A percentile compares a stretch with the other conserved stretches of the same genome.
Conservation (phyloP, 2,329 filamentous ascomycete species). For the Diaporthe helianthi region DNA sequence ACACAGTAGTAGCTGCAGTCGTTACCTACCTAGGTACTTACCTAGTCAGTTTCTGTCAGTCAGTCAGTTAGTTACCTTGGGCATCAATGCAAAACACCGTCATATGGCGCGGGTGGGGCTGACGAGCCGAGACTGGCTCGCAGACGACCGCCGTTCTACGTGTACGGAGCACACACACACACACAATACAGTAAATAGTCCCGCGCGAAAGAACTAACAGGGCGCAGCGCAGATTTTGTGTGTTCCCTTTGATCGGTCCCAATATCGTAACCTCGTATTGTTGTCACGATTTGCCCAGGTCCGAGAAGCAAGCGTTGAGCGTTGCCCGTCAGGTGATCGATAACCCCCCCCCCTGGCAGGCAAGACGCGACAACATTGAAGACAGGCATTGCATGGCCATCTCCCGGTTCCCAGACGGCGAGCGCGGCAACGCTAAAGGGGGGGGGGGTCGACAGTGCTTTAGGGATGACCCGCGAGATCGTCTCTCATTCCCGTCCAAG, state of each 20-base stretch:
- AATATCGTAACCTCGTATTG: not conserved
- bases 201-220: not conserved
- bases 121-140: slow-evolving; percentile 30
- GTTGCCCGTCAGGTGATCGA: slow-evolving; percentile 11
- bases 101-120: slow-evolving; percentile 31
- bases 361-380: too few relatives aligned
- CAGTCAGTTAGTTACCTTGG: slow-evolving; percentile 24
- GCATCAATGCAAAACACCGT: slow-evolving; percentile 33
- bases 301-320: slow-evolving; percentile 8
- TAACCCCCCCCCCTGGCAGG: not conserved
- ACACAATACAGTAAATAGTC: slow-evolving; percentile 5
- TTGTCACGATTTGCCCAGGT: not conserved
- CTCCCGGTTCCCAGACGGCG: slow-evolving; percentile 15
- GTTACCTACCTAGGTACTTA: too few relatives aligned
- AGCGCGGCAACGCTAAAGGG: slow-evolving; percentile 33
- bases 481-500: slow-evolving; percentile 32
- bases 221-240: not conserved
- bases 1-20: too few relatives aligned
- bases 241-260: not conserved
- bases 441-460: not conserved
- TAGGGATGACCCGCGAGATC: slow-evolving; percentile 28
- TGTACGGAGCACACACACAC: too few relatives aligned
- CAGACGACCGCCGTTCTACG: not conserved
- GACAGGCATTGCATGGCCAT: slow-evolving; percentile 23
- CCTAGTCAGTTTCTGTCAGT: too few relatives aligned